phyloP scores from a whole-genome alignment of 306 rosid species.

The Herpetospermum pedunculosum region DNA sequence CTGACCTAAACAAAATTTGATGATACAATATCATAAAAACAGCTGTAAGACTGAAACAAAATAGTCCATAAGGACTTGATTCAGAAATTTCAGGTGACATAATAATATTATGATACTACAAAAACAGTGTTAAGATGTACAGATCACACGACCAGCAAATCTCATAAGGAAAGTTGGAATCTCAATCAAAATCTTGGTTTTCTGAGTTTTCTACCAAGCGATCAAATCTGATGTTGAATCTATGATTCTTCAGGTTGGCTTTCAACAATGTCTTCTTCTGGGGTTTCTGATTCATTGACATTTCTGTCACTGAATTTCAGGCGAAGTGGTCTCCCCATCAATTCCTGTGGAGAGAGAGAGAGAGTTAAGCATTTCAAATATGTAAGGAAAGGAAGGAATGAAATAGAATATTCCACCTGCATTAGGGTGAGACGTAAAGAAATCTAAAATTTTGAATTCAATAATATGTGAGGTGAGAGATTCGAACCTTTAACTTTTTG shows the following conservation, averaged over 20 bases:
- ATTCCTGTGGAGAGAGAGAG: constrained; percentile 36
- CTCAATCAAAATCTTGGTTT: not conserved
- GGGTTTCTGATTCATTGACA: constrained; percentile 29
- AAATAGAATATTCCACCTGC: not conserved
- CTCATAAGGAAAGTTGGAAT: not conserved
- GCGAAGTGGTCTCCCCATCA: constrained; percentile 67
- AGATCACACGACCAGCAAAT: not conserved
- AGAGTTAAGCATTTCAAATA: not conserved
- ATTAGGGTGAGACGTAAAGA: not conserved
- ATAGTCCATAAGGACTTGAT: not conserved
- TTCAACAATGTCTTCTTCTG: constrained; percentile 26
- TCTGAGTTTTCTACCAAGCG: not conserved
- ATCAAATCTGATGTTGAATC: constrained; percentile 10
- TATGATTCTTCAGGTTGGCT: constrained; percentile 18
- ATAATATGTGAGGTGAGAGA: too few species aligned
- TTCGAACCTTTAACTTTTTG: too few species aligned
- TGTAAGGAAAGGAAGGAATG: not conserved
- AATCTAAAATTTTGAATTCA: too few species aligned
- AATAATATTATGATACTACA: not conserved
- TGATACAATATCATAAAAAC: too few species aligned
- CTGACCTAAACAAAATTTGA: too few species aligned
- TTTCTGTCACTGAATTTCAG: constrained; percentile 55
- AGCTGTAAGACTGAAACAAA: not conserved
- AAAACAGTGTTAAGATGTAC: not conserved
- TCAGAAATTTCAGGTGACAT: not conserved